phyloP scores from a whole-genome alignment of 768 basidiomycete species.

The Suillus subaureus region DNA sequence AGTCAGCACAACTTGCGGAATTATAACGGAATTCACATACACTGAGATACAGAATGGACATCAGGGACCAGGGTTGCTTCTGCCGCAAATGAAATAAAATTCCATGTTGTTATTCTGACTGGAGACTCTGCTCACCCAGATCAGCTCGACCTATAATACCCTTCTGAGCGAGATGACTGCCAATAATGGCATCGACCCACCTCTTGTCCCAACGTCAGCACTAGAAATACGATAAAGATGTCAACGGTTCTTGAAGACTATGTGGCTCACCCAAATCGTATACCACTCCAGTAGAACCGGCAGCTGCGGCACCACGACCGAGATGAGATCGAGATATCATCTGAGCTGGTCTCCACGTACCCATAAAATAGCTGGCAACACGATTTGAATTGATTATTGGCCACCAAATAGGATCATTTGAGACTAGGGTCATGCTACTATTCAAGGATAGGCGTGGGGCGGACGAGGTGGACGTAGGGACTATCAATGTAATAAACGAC shows the following conservation, averaged over 20 bases:
- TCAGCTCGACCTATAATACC: neutral
- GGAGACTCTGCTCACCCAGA: constrained; percentile 1
- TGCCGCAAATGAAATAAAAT: neutral
- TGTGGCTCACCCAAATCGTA: neutral
- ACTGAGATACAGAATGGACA: constrained; percentile 2
- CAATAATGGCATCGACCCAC: neutral
- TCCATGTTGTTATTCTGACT: neutral
- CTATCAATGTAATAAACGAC: neutral
- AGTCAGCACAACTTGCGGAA: neutral
- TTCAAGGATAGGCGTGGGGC: neutral
- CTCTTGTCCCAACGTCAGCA: constrained; percentile 1
- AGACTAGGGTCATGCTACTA: neutral
- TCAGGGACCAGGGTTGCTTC: neutral
- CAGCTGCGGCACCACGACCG: neutral
- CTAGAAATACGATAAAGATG: neutral
- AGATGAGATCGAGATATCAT: neutral
- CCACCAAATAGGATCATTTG: neutral
- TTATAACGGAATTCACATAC: neutral
- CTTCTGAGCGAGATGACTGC: neutral
- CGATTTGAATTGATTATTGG: neutral
- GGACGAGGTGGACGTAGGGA: neutral
- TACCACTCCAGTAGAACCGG: neutral
- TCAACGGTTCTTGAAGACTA: neutral
- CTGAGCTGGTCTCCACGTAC: neutral
- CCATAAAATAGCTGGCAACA: neutral